A percentile compares a stretch with the other conserved stretches of the same genome.
Evolutionary conservation across 495 filamentous ascomycete genomes (phyloP).

Genomic region (Aspergillus mulundensis): DNA sequence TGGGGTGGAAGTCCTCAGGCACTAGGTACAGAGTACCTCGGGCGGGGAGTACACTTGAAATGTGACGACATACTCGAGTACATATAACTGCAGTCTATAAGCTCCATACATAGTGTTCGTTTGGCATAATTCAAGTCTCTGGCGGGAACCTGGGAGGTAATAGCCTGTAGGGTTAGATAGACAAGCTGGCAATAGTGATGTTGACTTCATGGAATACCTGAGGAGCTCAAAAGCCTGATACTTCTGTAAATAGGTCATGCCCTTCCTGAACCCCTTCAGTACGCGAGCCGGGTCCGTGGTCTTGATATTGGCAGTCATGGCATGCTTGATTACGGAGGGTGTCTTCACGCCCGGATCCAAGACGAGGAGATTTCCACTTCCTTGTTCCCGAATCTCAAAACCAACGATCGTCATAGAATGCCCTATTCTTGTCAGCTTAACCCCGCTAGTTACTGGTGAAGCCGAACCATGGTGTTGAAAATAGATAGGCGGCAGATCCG

Average conservation of each 20-base stretch:
- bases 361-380: conserved; percentile 68
- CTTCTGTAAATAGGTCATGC: conserved; percentile 59
- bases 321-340: conserved; percentile 53
- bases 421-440: too few relatives aligned
- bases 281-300: conserved; percentile 48
- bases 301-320: conserved; percentile 43
- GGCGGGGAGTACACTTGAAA: background rate
- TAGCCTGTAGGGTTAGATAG: conserved; percentile 15
- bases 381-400: conserved; percentile 64
- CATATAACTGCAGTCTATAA: background rate
- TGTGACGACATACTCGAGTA: background rate
- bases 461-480: conserved; percentile 79
- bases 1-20: conserved; percentile 15
- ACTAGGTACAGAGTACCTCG: too few relatives aligned
- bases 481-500: conserved; percentile 77
- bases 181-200: background rate
- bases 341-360: conserved; percentile 88
- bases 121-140: background rate
- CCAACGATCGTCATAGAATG: conserved; percentile 94
- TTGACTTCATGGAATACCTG: conserved; percentile 53
- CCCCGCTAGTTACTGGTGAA: too few relatives aligned
- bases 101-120: background rate
- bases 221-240: conserved; percentile 76
- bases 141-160: background rate
- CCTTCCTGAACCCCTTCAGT: conserved; percentile 69